Conservation (phyloP, 176 grass and related monocot species). For the Typha latifolia region DNA sequence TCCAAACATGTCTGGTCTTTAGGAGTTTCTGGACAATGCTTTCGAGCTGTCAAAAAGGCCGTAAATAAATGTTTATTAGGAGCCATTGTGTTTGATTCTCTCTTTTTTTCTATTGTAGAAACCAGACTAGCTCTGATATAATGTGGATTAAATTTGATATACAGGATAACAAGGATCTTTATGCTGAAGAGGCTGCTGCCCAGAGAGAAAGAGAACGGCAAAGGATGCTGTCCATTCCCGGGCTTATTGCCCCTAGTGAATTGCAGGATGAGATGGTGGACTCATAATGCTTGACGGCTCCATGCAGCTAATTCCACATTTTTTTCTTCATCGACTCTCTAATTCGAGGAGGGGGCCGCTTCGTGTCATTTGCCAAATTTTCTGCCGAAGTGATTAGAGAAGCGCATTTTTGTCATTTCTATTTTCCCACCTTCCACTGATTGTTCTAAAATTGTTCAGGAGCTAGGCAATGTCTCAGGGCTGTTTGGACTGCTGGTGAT, state of each 20-base stretch:
- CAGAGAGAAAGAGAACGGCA: conserved; percentile 93
- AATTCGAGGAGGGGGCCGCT: neutral
- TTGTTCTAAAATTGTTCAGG: conserved; percentile 25
- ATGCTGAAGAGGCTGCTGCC: conserved; percentile 88
- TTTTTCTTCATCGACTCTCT: conserved; percentile 1
- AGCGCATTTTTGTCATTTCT: neutral
- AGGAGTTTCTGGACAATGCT: too few relatives aligned
- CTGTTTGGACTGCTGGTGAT: conserved; percentile 43
- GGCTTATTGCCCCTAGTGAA: conserved; percentile 96
- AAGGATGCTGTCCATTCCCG: conserved; percentile 88
- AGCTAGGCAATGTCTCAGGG: conserved; percentile 12
- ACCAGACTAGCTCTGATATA: neutral
- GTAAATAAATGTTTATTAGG: too few relatives aligned
- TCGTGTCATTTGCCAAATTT: neutral
- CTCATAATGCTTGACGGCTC: conserved; percentile 35
- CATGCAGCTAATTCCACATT: neutral
- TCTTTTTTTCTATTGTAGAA: neutral
- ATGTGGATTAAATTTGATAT: neutral
- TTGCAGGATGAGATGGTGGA: conserved; percentile 99
- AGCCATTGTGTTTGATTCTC: neutral
- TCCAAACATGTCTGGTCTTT: too few relatives aligned
- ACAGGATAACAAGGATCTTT: conserved; percentile 99
- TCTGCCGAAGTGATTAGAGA: neutral
- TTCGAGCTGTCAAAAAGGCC: too few relatives aligned
- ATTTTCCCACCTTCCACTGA: conserved; percentile 26